These are phyloP conservation scores for Plasmodium gonderi DNA, from an alignment of 169 alveolate genomes.

Conservation along the genomic window DNA sequence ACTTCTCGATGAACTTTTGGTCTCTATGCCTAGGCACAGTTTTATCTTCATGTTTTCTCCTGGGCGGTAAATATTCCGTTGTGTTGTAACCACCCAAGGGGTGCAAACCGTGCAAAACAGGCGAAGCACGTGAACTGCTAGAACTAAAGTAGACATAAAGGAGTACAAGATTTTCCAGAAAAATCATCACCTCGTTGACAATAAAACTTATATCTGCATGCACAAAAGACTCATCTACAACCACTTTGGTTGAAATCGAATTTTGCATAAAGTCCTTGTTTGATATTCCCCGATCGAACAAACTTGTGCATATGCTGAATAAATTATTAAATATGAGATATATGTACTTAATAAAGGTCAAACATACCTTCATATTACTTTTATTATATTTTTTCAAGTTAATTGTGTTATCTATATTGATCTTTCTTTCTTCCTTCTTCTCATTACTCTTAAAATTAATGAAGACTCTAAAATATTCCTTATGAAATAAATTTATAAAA, in stretches of 20 bases:
- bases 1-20: background rate
- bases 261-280: constrained; percentile 1
- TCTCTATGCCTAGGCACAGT: background rate
- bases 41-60: background rate
- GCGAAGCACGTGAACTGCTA: no score
- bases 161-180: constrained; percentile 43
- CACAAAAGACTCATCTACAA: constrained; percentile 9
- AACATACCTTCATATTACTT: constrained; percentile 14
- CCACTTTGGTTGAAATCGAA: constrained; percentile 48
- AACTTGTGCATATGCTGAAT: constrained; percentile 46
- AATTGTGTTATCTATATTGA: background rate
- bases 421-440: background rate
- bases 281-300: constrained; percentile 17
- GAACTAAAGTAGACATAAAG: constrained; percentile 27
- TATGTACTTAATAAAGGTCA: constrained; percentile 52
- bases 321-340: constrained; percentile 54
- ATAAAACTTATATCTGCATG: constrained; percentile 50
- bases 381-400: background rate
- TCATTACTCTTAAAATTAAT: background rate
- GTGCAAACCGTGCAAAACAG: no score
- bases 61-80: no score
- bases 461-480: constrained; percentile 49
- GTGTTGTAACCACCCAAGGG: no score
- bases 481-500: constrained; percentile 41
- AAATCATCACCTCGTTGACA: constrained; percentile 38